Evolutionary conservation across 2,329 filamentous ascomycete genomes (phyloP).

Genomic region (Kalmusia sp.): DNA sequence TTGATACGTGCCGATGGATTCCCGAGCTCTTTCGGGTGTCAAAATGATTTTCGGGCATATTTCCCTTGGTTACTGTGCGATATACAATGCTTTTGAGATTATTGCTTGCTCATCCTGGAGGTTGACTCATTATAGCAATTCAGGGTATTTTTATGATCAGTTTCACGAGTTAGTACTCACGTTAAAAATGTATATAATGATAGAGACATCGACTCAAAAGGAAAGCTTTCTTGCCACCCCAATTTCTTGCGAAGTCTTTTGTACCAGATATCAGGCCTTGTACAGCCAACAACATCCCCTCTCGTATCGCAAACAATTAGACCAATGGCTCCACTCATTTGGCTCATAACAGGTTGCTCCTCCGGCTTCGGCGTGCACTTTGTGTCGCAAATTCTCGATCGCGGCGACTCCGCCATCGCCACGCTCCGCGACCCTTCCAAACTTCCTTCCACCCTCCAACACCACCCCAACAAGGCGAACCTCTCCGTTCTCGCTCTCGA

Average conservation of each 20-base stretch:
- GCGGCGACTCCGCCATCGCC: conserved; percentile 53
- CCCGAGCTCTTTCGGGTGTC: neutral
- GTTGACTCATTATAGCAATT: too few species aligned
- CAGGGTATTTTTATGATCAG: too few species aligned
- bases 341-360: conserved; percentile 55
- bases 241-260: neutral
- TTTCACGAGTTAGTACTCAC: too few species aligned
- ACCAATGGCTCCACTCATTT: conserved; percentile 30
- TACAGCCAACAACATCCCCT: neutral
- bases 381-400: conserved; percentile 43
- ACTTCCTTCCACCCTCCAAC: conserved; percentile 29
- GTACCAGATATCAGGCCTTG: neutral
- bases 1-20: neutral
- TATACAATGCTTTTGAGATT: too few species aligned
- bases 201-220: too few species aligned
- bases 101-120: too few species aligned
- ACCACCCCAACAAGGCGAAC: conserved; percentile 26
- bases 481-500: conserved; percentile 43
- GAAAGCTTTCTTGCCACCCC: neutral
- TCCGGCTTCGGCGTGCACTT: conserved; percentile 52
- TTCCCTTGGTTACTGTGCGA: too few species aligned
- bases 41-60: neutral
- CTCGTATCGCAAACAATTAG: neutral
- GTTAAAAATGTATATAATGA: too few species aligned
- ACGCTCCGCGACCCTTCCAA: conserved; percentile 46